Percentiles rank a stretch among this genome's conserved stretches.
Conservation (phyloP, 805 yeast species). For the Teunomyces atbi region DNA sequence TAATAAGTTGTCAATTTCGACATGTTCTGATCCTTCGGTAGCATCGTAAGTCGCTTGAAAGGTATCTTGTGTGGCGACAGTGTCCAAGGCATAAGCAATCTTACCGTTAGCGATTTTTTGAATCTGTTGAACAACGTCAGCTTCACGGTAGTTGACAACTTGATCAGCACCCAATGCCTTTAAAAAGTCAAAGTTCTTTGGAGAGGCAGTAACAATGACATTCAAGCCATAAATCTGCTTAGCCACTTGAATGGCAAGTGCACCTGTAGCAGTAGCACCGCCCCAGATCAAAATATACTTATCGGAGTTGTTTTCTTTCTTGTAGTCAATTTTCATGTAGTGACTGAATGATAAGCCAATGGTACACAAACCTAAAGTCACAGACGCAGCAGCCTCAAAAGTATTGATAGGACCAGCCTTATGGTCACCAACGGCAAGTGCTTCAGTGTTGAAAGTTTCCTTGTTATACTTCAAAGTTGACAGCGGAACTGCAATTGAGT, state of each 20-base stretch:
- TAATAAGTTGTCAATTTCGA: slow-evolving; percentile 8
- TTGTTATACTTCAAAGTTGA: slow-evolving; percentile 30
- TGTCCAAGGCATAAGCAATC: slow-evolving; percentile 27
- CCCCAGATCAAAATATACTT: slow-evolving; percentile 33
- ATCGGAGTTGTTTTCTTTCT: slow-evolving; percentile 12
- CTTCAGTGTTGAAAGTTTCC: slow-evolving; percentile 10
- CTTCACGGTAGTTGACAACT: slow-evolving; percentile 27
- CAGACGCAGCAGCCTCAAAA: slow-evolving; percentile 66
- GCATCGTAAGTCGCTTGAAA: slow-evolving; percentile 28
- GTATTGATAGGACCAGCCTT: slow-evolving; percentile 42
- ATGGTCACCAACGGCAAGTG: slow-evolving; percentile 17
- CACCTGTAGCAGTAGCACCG: slow-evolving; percentile 35
- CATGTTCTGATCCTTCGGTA: slow-evolving; percentile 21
- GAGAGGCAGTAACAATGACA: slow-evolving; percentile 27
- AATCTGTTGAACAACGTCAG: slow-evolving; percentile 21
- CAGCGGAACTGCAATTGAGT: slow-evolving; percentile 39
- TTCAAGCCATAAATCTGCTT: slow-evolving; percentile 26
- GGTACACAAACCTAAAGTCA: slow-evolving; percentile 55
- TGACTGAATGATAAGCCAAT: slow-evolving; percentile 40
- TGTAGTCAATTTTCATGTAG: slow-evolving; percentile 26
- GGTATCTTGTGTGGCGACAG: slow-evolving; percentile 20
- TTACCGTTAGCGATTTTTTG: slow-evolving; percentile 14
- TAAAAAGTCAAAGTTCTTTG: slow-evolving; percentile 22
- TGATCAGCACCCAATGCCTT: slow-evolving; percentile 28
- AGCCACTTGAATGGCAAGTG: slow-evolving; percentile 32